phyloP scores from a whole-genome alignment of 2,329 filamentous ascomycete species.

The Helotiales sp. region DNA sequence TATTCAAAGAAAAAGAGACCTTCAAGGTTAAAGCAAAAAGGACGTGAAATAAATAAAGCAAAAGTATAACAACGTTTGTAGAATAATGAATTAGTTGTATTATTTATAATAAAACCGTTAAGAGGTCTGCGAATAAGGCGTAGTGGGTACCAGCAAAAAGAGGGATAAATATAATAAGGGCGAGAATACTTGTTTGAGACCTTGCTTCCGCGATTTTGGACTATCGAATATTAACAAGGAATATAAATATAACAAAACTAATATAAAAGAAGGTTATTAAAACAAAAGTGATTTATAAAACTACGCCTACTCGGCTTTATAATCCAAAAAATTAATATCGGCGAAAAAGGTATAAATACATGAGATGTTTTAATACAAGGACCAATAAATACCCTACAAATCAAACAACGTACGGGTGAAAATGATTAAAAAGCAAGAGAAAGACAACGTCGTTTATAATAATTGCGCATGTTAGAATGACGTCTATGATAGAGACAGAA shows the following conservation, averaged over 20 bases:
- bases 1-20: slow-evolving; percentile 14
- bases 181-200: slow-evolving; percentile 25
- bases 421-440: slow-evolving; percentile 1
- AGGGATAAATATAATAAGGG: slow-evolving; percentile 30
- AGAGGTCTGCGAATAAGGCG: slow-evolving; percentile 33
- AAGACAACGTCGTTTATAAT: not conserved
- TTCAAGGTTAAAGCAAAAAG: slow-evolving; percentile 14
- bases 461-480: slow-evolving; percentile 2
- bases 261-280: slow-evolving; percentile 1
- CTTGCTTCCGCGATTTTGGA: slow-evolving; percentile 21
- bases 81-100: slow-evolving; percentile 6
- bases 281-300: not conserved
- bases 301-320: not conserved
- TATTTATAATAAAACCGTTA: slow-evolving; percentile 7
- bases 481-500: slow-evolving; percentile 1
- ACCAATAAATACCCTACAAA: not conserved
- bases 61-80: not conserved
- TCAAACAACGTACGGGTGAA: slow-evolving; percentile 3
- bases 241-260: not conserved
- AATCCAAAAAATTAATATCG: not conserved
- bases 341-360: slow-evolving; percentile 1
- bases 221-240: not conserved
- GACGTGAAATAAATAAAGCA: slow-evolving; percentile 32
- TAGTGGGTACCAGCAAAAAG: slow-evolving; percentile 35
- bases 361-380: slow-evolving; percentile 1